Conservation (phyloP, 2,329 filamentous ascomycete genomes). For the Eutypella sp. region DNA sequence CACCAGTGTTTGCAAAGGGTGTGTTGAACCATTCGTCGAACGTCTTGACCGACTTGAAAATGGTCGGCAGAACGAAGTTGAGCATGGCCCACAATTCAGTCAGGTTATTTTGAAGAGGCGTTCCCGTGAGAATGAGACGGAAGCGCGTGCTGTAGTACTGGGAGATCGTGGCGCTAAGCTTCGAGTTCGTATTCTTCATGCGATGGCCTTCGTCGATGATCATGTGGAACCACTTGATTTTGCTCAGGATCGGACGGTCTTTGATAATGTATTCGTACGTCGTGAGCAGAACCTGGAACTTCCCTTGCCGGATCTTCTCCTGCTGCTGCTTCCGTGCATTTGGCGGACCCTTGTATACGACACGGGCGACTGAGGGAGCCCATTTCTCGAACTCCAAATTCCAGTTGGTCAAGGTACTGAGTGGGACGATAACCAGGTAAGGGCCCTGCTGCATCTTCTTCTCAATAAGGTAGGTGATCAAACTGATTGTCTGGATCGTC, state of each 20-base stretch:
- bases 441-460: slow-evolving; percentile 88
- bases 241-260: slow-evolving; percentile 88
- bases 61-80: slow-evolving; percentile 96
- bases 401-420: slow-evolving; percentile 98
- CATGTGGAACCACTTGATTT: slow-evolving; percentile 99
- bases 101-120: slow-evolving; percentile 93
- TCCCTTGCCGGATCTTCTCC: slow-evolving; percentile 86
- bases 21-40: slow-evolving; percentile 99
- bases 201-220: slow-evolving; percentile 99
- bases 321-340: slow-evolving; percentile 83
- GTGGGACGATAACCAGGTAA: slow-evolving; percentile 91
- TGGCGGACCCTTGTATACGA: slow-evolving; percentile 97
- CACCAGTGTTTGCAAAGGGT: slow-evolving; percentile 95
- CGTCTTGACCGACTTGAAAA: slow-evolving; percentile 98
- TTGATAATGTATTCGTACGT: slow-evolving; percentile 99
- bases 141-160: slow-evolving; percentile 94
- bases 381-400: slow-evolving; percentile 98
- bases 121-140: slow-evolving; percentile 94
- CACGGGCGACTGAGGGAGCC: slow-evolving; percentile 79
- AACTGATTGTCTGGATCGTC: slow-evolving; percentile 96
- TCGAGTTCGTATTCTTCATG: slow-evolving; percentile 98
- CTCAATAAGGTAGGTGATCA: slow-evolving; percentile 96
- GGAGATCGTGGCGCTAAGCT: slow-evolving; percentile 90
- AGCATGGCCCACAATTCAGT: slow-evolving; percentile 95
- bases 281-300: slow-evolving; percentile 93